Evolutionary conservation across 2,329 filamentous ascomycete species (phyloP), one percentile per base, ranked within the genome.

Genomic region (Diaporthe citrichinensis): DNA sequence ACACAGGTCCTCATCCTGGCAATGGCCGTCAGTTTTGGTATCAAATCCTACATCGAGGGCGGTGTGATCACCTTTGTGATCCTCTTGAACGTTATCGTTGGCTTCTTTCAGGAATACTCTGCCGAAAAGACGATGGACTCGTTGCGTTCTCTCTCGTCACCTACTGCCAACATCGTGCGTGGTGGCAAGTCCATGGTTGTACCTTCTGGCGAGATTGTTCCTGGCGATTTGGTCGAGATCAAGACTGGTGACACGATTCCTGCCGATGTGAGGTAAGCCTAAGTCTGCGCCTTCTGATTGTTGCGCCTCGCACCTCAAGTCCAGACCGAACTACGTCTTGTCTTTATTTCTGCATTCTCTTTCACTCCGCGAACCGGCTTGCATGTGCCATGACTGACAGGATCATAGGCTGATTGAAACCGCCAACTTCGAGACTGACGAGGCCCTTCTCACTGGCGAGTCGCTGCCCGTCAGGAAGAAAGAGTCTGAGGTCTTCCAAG

Each of bases 361-460:
- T 17, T 2, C 14, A 12, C 17, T 55, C 31, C 25, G 17, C 17
- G 25, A 55, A 15, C 28, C n/a, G 0, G 1, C 28, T 15, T 31
- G 20, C 0, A 17, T 17, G 3, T 12, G 10, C 8, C 14, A 9
- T 12, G 2, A 55, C 53, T 55, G 53, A 55, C 53, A 31, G 15
- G 8, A 7, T 8, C 5, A 9, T 20, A 55, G 53, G 15, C 15
- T 55, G 65, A 71, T 71, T 51, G 20, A 36, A 20, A 39, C 84
- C 53, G 85, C 89, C 82, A 90, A 91, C 77, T 87, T 90, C 65
- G 89, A 89, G 75, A 89, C 89, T 25, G 90, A 92, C 74, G 91
- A 93, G 81, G 90, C 90, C 12, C 86, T 92, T 34, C 85, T 93
- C 31, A 93, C 91, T 20, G 91, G 91, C 57, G 91, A 93, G 83